A percentile compares a stretch with the other conserved stretches of the same genome.
phyloP scores from a whole-genome alignment of 306 rosid species.

The Vigna nakashimae region DNA sequence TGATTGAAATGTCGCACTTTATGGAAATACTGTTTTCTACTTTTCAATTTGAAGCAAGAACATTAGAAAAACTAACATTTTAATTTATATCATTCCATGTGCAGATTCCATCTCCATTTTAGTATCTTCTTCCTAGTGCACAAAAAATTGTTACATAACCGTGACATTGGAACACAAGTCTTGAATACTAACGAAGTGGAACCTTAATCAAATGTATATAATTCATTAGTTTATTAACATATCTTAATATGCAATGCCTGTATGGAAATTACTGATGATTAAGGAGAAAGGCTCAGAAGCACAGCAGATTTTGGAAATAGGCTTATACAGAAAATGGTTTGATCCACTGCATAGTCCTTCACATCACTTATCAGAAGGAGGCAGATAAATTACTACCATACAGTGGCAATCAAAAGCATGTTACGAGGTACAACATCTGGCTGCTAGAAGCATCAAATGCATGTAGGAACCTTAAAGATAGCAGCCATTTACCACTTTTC shows the following conservation, averaged over 20 bases:
- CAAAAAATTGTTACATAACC: neutral
- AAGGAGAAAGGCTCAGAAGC: neutral
- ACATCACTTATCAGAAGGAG: slow-evolving; percentile 47
- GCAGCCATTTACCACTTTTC: slow-evolving; percentile 59
- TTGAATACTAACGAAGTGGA: neutral
- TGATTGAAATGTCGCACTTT: neutral
- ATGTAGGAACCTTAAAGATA: slow-evolving; percentile 40
- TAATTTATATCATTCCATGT: neutral
- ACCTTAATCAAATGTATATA: neutral
- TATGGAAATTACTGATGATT: neutral
- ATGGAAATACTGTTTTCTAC: neutral
- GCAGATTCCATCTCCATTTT: neutral
- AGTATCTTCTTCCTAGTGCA: too few species aligned
- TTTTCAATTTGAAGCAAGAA: neutral
- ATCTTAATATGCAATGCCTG: neutral
- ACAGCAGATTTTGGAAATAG: slow-evolving; percentile 36
- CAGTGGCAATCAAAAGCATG: slow-evolving; percentile 50
- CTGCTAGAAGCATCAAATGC: slow-evolving; percentile 51
- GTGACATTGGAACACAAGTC: neutral
- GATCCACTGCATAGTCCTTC: slow-evolving; percentile 54
- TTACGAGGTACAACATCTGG: slow-evolving; percentile 54
- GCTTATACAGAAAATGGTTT: slow-evolving; percentile 53
- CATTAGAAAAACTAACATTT: neutral
- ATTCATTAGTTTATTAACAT: neutral
- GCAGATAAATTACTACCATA: slow-evolving; percentile 40